These are phyloP conservation scores for Bathelium albidoporum DNA, from an alignment of 495 filamentous ascomycete genomes.

Conservation along the genomic window DNA sequence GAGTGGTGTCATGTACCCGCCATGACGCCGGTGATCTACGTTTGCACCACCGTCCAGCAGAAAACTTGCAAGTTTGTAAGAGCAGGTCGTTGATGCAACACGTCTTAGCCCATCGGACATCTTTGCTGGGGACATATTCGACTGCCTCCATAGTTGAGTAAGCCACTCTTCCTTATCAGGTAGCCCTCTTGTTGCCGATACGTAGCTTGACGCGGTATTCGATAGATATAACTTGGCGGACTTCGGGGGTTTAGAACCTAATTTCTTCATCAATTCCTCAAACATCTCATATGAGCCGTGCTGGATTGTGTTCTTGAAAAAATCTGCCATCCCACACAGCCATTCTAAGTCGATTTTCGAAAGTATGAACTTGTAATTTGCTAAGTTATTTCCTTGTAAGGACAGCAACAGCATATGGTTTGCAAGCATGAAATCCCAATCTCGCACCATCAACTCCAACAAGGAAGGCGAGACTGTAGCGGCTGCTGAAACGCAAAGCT, in stretches of 20 bases:
- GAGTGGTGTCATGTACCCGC: conserved; percentile 2
- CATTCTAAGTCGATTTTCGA: not conserved
- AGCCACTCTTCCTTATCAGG: not conserved
- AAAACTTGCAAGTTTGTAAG: conserved; percentile 12
- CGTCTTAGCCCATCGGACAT: not conserved
- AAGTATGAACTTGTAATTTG: not conserved
- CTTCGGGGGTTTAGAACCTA: not conserved
- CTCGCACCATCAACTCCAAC: not conserved
- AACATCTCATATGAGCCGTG: not conserved
- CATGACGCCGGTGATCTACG: conserved; percentile 6
- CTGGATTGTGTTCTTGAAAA: not conserved
- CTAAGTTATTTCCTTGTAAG: not conserved
- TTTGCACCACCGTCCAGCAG: conserved; percentile 17
- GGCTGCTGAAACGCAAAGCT: not conserved
- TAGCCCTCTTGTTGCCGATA: not conserved
- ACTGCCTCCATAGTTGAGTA: not conserved
- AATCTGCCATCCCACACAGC: not conserved
- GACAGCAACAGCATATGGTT: not conserved
- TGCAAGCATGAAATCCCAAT: not conserved
- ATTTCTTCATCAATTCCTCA: not conserved
- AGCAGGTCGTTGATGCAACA: conserved; percentile 11
- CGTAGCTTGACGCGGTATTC: not conserved
- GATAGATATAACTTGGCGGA: no score
- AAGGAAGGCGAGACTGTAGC: not conserved
- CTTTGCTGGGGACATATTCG: not conserved